Percentiles rank a stretch among this genome's conserved stretches.
These are phyloP conservation scores for Myriangium duriaei DNA, from an alignment of 2,329 filamentous ascomycete genomes.

Conservation along the genomic window DNA sequence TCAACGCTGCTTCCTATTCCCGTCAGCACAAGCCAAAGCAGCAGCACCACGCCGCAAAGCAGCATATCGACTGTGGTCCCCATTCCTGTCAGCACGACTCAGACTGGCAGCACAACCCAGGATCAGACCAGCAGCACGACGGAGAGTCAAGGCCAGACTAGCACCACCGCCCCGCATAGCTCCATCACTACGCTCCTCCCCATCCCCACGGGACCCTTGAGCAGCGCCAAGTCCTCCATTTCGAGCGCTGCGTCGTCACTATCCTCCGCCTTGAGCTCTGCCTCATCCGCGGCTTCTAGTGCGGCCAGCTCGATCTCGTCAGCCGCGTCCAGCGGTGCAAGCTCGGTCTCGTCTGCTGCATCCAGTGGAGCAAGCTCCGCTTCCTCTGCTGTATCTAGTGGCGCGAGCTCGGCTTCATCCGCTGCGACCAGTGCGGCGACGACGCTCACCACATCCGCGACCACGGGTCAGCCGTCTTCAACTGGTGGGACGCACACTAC, in stretches of 20 bases:
- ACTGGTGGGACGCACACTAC: too few relatives aligned
- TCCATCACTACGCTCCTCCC: neutral
- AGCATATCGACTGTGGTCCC: too few relatives aligned
- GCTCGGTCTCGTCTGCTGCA: neutral
- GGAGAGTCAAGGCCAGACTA: too few relatives aligned
- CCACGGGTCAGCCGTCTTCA: too few relatives aligned
- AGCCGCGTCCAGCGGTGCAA: neutral
- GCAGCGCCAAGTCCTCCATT: too few relatives aligned
- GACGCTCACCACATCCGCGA: neutral
- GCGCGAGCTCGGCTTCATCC: neutral
- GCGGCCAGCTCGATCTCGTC: constrained; percentile 1
- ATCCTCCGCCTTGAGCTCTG: constrained; percentile 1
- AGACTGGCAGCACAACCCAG: too few relatives aligned
- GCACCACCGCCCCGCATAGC: neutral
- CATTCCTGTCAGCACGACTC: too few relatives aligned
- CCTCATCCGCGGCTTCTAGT: constrained; percentile 4
- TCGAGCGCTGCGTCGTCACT: constrained; percentile 6
- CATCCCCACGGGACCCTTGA: neutral
- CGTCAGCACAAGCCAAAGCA: neutral
- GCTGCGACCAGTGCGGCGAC: constrained; percentile 1
- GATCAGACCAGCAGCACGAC: too few relatives aligned
- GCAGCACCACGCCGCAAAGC: neutral
- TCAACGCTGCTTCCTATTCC: too few relatives aligned
- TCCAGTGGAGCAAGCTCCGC: neutral
- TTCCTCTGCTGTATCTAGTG: neutral